Base-by-base conservation (phyloP, 768 basidiomycete genomes). In the Boletales sp. region DNA sequence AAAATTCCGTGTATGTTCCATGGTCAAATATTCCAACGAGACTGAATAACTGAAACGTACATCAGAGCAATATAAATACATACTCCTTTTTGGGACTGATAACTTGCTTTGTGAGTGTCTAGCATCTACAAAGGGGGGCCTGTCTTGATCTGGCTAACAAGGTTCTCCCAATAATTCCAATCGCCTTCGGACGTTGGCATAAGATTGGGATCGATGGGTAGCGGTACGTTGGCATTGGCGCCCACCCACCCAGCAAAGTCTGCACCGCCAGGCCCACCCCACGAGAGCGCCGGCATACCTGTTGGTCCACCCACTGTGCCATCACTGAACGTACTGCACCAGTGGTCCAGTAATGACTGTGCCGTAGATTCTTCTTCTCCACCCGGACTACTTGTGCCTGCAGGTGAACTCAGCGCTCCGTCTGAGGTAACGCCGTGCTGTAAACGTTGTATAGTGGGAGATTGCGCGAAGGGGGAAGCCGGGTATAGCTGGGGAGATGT, bases 301-400 rank as follows among this genome's bases (percentile, higher is more conserved):
- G 72, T 71, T 3, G 74, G 64, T 18, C 75, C 71, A 56, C 86
- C 83, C 2, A 81, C 57, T 2, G 78, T 75, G 11, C 82, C 77
- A 50, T 83, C 86, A 60, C 81, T 86, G 55, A 90, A 80, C n/a
- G 84, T 82, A 53, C 84, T 85, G 61, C 82, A 87, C 90, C 90
- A 92, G 53, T 90, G 86, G 64, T 93, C 89, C 41, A 93, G 72
- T 48, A 93, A 65, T 11, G 80, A 80, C 61, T 93, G 90, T 4
- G 89, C 88, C 8, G 84, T 74, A 21, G 79, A 82, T 61, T 90
- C 84, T 10, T 87, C 89, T 41, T 90, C 90, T 39, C 77, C 83
- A 44, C 64, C 66, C 2, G 86, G 88, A 61, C 87, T 89, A n/a
- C 79, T 80, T 19, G 84, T 79, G 15, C 78, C 82, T 1, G 81